Conservation (phyloP, 163 green algal species). For the Prototheca stagnorum region DNA sequence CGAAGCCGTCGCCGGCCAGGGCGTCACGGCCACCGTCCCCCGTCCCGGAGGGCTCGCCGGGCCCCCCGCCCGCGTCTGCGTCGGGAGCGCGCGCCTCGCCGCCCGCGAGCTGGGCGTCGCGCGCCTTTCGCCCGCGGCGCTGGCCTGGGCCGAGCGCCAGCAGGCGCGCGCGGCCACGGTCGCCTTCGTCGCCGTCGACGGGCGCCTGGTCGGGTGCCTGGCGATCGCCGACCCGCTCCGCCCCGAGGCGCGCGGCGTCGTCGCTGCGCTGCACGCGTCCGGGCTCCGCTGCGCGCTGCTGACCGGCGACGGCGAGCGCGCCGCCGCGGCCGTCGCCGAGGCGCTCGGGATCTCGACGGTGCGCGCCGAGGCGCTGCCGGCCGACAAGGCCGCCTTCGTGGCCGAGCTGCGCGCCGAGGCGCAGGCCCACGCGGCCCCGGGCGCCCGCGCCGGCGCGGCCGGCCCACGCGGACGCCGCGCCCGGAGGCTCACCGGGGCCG, state of each 20-base stretch:
- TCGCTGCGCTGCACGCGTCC: constrained; percentile 37
- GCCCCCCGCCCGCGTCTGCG: not conserved
- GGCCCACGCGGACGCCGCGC: too few relatives aligned
- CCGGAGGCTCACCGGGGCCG: too few relatives aligned
- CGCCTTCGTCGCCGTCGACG: constrained; percentile 35
- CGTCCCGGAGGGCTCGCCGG: not conserved
- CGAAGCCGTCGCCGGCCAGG: constrained; percentile 3
- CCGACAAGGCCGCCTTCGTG: constrained; percentile 18
- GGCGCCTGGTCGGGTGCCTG: constrained; percentile 34
- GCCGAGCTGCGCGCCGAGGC: constrained; percentile 16
- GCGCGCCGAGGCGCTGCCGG: constrained; percentile 28
- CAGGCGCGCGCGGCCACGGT: constrained; percentile 35
- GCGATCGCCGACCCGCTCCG: constrained; percentile 64
- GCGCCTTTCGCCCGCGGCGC: constrained; percentile 46
- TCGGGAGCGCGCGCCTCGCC: not conserved
- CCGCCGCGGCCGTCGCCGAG: constrained; percentile 35
- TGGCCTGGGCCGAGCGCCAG: constrained; percentile 27
- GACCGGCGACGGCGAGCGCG: constrained; percentile 60
- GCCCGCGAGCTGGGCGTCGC: constrained; percentile 52
- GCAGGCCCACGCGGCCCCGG: too few relatives aligned
- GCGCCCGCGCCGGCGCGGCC: too few relatives aligned
- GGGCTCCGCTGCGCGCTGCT: constrained; percentile 38
- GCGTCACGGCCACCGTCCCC: constrained; percentile 6
- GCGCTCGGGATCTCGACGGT: constrained; percentile 36
- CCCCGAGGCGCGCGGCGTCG: constrained; percentile 59